phyloP scores from a whole-genome alignment of 2,329 filamentous ascomycete genomes.

The Sporothrix sp. region DNA sequence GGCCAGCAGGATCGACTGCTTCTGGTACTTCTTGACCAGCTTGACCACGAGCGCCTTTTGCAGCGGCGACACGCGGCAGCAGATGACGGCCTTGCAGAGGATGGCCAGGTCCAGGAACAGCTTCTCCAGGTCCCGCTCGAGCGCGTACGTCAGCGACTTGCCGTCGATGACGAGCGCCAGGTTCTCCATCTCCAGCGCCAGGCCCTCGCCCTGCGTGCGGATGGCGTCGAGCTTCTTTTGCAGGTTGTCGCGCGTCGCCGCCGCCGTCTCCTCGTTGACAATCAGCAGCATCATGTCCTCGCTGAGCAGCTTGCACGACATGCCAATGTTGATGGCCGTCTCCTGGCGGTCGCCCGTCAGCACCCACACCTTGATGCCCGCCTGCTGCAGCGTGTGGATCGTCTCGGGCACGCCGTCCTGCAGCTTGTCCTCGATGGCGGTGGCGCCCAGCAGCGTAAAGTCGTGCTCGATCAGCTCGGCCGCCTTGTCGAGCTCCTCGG shows the following conservation, averaged over 20 bases:
- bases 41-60: slow-evolving; percentile 98
- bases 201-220: slow-evolving; percentile 66
- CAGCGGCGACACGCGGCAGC: slow-evolving; percentile 89
- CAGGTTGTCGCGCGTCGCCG: slow-evolving; percentile 75
- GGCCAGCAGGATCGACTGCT: slow-evolving; percentile 83
- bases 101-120: slow-evolving; percentile 86
- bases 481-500: slow-evolving; percentile 93
- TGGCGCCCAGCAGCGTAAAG: slow-evolving; percentile 83
- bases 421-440: slow-evolving; percentile 91
- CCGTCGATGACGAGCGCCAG: slow-evolving; percentile 92
- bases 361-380: slow-evolving; percentile 98
- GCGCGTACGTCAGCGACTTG: slow-evolving; percentile 83
- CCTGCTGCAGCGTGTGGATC: slow-evolving; percentile 91
- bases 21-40: slow-evolving; percentile 84
- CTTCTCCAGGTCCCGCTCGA: slow-evolving; percentile 91
- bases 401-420: slow-evolving; percentile 98
- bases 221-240: slow-evolving; percentile 92
- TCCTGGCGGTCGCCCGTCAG: slow-evolving; percentile 95
- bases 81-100: slow-evolving; percentile 98
- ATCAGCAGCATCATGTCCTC: slow-evolving; percentile 98
- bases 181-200: slow-evolving; percentile 65
- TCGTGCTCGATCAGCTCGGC: slow-evolving; percentile 92
- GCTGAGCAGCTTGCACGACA: slow-evolving; percentile 97
- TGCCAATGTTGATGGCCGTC: slow-evolving; percentile 98
- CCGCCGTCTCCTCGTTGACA: slow-evolving; percentile 78